Evolutionary conservation across 148 eudicot genomes (phyloP).

Genomic region (Chenopodium quinoa): DNA sequence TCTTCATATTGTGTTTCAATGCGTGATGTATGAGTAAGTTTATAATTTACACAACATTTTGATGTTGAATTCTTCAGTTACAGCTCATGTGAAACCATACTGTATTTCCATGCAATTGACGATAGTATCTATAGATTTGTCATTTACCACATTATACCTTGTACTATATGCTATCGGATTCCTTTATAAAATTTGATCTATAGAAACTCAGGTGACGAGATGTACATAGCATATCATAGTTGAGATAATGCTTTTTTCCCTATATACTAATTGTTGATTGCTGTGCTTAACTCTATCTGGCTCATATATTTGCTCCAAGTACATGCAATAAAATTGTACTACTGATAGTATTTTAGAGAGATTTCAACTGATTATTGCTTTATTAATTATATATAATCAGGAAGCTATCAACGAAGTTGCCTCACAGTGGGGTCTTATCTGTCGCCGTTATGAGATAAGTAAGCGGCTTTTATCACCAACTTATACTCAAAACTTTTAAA

Average conservation of each 20-base stretch:
- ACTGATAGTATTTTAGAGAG: not conserved
- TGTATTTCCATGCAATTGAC: not conserved
- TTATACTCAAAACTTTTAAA: not conserved
- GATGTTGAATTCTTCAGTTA: not conserved
- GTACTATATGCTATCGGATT: not conserved
- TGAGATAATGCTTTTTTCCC: not conserved
- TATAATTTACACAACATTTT: not conserved
- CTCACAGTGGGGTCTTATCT: conserved; percentile 77
- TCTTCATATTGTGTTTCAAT: no score
- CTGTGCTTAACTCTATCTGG: not conserved
- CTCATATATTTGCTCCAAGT: not conserved
- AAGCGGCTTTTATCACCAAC: not conserved
- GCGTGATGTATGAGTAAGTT: not conserved
- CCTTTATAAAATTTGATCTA: no score
- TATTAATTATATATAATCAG: conserved; percentile 29
- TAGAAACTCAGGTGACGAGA: no score
- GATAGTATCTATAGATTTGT: no score
- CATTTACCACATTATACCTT: not conserved
- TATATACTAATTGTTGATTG: not conserved
- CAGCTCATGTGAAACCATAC: not conserved
- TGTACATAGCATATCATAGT: not conserved
- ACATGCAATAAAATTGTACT: not conserved
- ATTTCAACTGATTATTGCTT: conserved; percentile 2
- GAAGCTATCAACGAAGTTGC: conserved; percentile 86
- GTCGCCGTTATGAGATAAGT: conserved; percentile 97